Evolutionary conservation across 768 basidiomycete genomes (phyloP).

Genomic region (Phylloporus sp.): DNA sequence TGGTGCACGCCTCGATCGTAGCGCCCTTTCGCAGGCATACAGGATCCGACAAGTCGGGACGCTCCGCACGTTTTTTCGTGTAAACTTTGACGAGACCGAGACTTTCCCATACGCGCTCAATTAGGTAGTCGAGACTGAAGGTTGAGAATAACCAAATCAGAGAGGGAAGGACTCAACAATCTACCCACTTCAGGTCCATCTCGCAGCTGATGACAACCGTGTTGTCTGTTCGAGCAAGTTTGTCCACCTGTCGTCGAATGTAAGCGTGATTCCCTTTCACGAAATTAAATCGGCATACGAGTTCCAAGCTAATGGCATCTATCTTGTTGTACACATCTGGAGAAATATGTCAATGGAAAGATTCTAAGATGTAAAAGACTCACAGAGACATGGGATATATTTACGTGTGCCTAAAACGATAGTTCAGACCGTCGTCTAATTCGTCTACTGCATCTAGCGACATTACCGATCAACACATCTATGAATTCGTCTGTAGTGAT

Average conservation of each 20-base stretch:
- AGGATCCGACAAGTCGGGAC: conserved; percentile 88
- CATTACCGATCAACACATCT: conserved; percentile 87
- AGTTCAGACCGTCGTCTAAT: background rate
- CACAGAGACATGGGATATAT: conserved; percentile 91
- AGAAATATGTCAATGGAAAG: background rate
- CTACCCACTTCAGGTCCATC: conserved; percentile 76
- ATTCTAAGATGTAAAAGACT: conserved; percentile 22
- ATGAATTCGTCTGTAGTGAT: conserved; percentile 96
- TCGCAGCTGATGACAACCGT: conserved; percentile 97
- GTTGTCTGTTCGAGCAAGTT: conserved; percentile 73
- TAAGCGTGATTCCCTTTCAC: background rate
- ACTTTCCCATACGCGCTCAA: conserved; percentile 75
- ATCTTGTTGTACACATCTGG: conserved; percentile 96
- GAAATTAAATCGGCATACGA: conserved; percentile 23
- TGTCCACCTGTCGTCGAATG: conserved; percentile 50
- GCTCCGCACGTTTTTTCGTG: conserved; percentile 95
- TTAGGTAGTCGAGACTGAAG: conserved; percentile 61
- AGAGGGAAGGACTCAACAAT: background rate
- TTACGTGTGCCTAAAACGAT: conserved; percentile 72
- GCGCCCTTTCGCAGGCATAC: conserved; percentile 88
- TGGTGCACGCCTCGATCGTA: conserved; percentile 69
- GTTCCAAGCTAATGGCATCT: conserved; percentile 80
- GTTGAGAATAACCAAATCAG: conserved; percentile 4
- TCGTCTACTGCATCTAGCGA: background rate
- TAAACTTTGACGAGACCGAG: conserved; percentile 86